Conservation (phyloP, 2,329 filamentous ascomycete genomes). For the Ophiocordyceps camponoti-leonardi region DNA sequence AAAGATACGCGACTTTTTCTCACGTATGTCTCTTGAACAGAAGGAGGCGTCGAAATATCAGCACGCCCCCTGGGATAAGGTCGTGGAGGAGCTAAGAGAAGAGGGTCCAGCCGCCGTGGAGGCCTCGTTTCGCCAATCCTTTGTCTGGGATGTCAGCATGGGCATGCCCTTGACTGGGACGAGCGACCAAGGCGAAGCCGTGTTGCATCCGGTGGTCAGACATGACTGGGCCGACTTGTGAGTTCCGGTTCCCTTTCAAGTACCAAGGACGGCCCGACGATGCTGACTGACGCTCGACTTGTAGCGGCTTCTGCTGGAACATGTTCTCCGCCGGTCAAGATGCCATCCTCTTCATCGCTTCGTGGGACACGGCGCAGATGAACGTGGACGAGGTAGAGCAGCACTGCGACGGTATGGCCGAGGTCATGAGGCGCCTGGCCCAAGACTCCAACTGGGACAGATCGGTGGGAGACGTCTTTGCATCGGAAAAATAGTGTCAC, state of each 20-base stretch:
- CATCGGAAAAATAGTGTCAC: neutral
- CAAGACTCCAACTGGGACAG: constrained; percentile 11
- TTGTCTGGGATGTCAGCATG: constrained; percentile 21
- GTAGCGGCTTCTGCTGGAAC: constrained; percentile 20
- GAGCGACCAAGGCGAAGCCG: constrained; percentile 6
- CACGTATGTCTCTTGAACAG: constrained; percentile 10
- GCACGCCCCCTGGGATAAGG: constrained; percentile 17
- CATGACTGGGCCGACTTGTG: constrained; percentile 22
- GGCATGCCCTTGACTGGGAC: constrained; percentile 7
- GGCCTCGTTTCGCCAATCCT: constrained; percentile 18
- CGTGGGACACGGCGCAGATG: constrained; percentile 23
- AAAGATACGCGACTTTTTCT: constrained; percentile 11
- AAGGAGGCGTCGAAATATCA: constrained; percentile 9
- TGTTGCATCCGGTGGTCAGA: constrained; percentile 13
- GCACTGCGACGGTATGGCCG: constrained; percentile 12
- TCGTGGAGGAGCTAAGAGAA: constrained; percentile 14
- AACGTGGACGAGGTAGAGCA: constrained; percentile 13
- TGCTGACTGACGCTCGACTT: neutral
- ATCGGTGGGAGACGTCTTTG: neutral
- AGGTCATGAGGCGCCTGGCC: constrained; percentile 12
- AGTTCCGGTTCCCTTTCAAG: constrained; percentile 4
- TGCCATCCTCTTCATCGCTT: constrained; percentile 17
- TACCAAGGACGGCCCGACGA: neutral
- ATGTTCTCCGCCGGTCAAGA: constrained; percentile 16
- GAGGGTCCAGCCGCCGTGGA: constrained; percentile 14